Evolutionary conservation across 75 land plant species (phyloP), one percentile per base, ranked within the genome.

Genomic region (Selaginella moellendorffii): DNA sequence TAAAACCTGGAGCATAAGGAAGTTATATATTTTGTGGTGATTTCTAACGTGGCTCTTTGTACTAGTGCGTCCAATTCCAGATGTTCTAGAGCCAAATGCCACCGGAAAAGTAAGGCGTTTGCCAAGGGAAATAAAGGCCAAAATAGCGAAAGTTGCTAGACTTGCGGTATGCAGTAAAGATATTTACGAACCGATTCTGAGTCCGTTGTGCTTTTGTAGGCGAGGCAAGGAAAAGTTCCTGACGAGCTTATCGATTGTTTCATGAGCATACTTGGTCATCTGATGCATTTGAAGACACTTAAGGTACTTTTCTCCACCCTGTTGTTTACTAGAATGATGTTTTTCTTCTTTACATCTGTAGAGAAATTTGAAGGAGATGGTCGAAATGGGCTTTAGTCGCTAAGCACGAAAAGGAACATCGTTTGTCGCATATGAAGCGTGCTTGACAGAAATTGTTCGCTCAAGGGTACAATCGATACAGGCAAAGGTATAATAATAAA

Each of bases 91-190:
- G n/a, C n/a, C n/a, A n/a, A n/a, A n/a, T n/a, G n/a, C n/a, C n/a
- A n/a, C 65, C 63, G 73, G 70, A 54, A 74, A 85, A 17, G 81
- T 78, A 36, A 85, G 83, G 77, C 84, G 97, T 30, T 70, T 92
- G 62, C 89, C 97, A 53, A 78, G 69, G 67, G 89, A 88, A 62
- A 71, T 92, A 31, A 92, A 88, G 65, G 79, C 70, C 63, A 92
- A 80, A 78, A 85, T 92, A 71, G 97, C 90, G 28, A 92, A 92
- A 83, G 97, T 92, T 42, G 97, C 97, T 70, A 79, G 95, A 77
- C 67, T 88, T 65, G 84, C 89, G 79, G 97, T 92, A 72, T 26
- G n/a, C n/a, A n/a, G n/a, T n/a, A n/a, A n/a, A n/a, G n/a, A n/a
- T n/a, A n/a, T n/a, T n/a, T n/a, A n/a, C n/a, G n/a, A n/a, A n/a